Percentiles rank a stretch among this genome's conserved stretches.
Conservation (phyloP, 257 asterid genomes). For the Fraxinus quadrangulata region DNA sequence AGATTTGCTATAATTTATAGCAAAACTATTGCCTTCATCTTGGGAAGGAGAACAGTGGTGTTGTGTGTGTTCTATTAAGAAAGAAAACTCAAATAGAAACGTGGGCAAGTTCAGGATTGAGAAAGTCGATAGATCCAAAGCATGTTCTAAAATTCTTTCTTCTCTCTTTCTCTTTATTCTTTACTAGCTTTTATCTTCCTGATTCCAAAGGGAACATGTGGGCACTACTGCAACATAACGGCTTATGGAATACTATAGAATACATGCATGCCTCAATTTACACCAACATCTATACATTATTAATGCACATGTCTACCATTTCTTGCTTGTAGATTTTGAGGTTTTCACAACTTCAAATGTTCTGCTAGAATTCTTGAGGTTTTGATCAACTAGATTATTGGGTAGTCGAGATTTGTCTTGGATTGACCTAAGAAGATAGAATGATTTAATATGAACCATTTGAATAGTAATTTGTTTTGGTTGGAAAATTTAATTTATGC, state of each 20-base stretch:
- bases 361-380: background rate
- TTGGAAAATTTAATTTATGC: background rate
- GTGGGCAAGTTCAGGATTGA: constrained; percentile 22
- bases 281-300: constrained; percentile 28
- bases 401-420: too few relatives aligned
- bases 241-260: constrained; percentile 18
- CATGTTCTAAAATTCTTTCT: constrained; percentile 24
- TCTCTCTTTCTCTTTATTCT: background rate
- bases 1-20: too few relatives aligned
- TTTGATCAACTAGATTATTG: background rate
- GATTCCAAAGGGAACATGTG: constrained; percentile 54
- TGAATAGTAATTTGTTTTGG: background rate
- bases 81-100: background rate
- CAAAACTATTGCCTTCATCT: constrained; percentile 32
- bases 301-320: constrained; percentile 3
- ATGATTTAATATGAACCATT: background rate
- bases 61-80: background rate
- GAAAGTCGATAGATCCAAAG: constrained; percentile 49
- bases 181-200: constrained; percentile 26
- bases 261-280: constrained; percentile 30
- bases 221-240: constrained; percentile 43
- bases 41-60: constrained; percentile 26
- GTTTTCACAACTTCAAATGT: background rate
- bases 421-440: too few relatives aligned
- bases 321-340: background rate